Evolutionary conservation across 257 asterid species (phyloP).

Genomic region (Solanum medicagineum): DNA sequence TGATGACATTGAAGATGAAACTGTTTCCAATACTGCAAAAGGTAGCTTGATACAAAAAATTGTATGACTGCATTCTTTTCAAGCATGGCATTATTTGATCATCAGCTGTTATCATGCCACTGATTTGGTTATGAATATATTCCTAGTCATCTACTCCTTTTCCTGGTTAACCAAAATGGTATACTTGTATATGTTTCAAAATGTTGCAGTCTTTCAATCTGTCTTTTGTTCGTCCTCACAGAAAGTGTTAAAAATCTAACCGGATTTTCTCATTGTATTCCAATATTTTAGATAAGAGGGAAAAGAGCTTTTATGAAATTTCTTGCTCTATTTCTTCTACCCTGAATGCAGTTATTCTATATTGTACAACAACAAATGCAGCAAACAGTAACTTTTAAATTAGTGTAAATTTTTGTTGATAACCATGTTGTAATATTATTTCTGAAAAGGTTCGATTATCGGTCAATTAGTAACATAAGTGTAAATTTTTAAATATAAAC

Average conservation of each 20-base stretch:
- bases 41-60: conserved; percentile 23
- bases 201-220: neutral
- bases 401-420: neutral
- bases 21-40: conserved; percentile 10
- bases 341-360: neutral
- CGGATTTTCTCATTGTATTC: neutral
- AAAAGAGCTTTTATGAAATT: neutral
- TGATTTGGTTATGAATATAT: neutral
- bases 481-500: neutral
- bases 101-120: neutral
- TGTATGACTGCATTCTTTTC: conserved; percentile 27
- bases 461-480: neutral
- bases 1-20: conserved; percentile 28
- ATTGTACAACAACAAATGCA: neutral
- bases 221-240: neutral
- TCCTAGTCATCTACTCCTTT: neutral
- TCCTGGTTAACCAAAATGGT: neutral
- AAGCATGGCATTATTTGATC: neutral
- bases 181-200: neutral
- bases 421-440: neutral
- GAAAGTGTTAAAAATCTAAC: neutral
- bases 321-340: neutral
- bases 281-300: neutral
- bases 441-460: neutral
- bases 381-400: neutral